These are phyloP conservation scores for Paecilomyces formosus DNA, from an alignment of 2,329 filamentous ascomycete genomes.

Conservation along the genomic window DNA sequence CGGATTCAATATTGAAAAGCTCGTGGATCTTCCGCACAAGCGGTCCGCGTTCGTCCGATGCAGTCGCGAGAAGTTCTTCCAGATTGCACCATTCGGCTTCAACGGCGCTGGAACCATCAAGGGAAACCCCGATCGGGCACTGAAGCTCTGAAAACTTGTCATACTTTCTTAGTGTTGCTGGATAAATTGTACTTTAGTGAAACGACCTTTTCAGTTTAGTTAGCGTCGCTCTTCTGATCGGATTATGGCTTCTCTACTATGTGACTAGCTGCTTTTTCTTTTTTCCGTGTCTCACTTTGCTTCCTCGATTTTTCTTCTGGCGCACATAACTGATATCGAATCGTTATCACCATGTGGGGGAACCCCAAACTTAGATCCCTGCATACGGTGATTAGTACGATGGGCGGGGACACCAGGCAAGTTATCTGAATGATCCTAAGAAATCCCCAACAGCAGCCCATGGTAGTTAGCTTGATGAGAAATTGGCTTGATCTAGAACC, in stretches of 20 bases:
- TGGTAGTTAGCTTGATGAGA: not conserved
- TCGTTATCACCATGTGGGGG: not conserved
- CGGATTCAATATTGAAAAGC: constrained; percentile 64
- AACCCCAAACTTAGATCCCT: not conserved
- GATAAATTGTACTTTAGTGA: not conserved
- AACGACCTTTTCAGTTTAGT: not conserved
- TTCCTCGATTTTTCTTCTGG: not conserved
- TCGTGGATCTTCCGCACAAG: constrained; percentile 66
- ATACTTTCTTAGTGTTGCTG: not conserved
- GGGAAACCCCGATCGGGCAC: constrained; percentile 12
- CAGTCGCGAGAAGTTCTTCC: constrained; percentile 62
- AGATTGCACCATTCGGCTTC: constrained; percentile 42
- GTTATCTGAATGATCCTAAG: not conserved
- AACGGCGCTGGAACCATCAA: constrained; percentile 14
- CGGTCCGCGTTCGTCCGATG: constrained; percentile 60
- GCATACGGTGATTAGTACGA: not conserved
- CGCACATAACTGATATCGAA: not conserved
- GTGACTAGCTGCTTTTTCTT: not conserved
- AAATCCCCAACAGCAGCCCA: not conserved
- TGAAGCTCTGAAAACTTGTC: constrained; percentile 11
- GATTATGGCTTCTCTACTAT: not conserved
- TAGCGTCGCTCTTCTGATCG: not conserved
- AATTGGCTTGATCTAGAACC: not conserved
- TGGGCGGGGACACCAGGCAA: not conserved
- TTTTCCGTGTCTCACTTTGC: not conserved